Conservation (phyloP, 345 rosid genomes). For the Turnera subulata region DNA sequence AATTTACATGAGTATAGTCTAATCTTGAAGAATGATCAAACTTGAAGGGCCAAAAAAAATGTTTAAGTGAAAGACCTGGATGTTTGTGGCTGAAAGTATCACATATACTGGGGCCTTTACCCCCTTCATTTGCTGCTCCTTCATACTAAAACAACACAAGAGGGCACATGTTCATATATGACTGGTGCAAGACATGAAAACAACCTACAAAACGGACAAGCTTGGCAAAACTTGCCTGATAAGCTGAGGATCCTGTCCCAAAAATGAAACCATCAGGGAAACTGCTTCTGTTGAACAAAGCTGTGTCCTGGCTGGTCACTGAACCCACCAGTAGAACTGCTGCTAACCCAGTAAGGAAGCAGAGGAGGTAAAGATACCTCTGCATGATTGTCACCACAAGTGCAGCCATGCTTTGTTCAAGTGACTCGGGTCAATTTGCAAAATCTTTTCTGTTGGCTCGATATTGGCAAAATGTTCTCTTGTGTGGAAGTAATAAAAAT, state of each 20-base stretch:
- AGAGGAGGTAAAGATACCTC: too few species aligned
- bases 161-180: too few species aligned
- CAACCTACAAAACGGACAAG: not conserved
- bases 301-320: not conserved
- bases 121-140: slow-evolving; percentile 19
- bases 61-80: slow-evolving; percentile 11
- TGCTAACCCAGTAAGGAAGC: too few species aligned
- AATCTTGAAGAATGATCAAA: not conserved
- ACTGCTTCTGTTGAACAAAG: slow-evolving; percentile 10
- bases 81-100: slow-evolving; percentile 5
- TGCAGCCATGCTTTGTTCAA: too few species aligned
- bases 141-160: slow-evolving; percentile 1
- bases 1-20: too few species aligned
- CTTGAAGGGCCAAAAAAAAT: not conserved
- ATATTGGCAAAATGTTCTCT: too few species aligned
- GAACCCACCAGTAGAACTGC: too few species aligned
- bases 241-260: slow-evolving; percentile 24
- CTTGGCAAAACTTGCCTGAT: slow-evolving; percentile 11
- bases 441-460: too few species aligned
- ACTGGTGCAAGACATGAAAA: not conserved
- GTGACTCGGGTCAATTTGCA: too few species aligned
- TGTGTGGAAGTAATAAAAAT: too few species aligned
- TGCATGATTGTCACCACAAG: too few species aligned
- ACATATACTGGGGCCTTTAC: slow-evolving; percentile 19
- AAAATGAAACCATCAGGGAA: slow-evolving; percentile 20